Percentiles rank a stretch among this genome's conserved stretches.
phyloP scores from a whole-genome alignment of 2,329 filamentous ascomycete genomes.

The Thelonectria olida region DNA sequence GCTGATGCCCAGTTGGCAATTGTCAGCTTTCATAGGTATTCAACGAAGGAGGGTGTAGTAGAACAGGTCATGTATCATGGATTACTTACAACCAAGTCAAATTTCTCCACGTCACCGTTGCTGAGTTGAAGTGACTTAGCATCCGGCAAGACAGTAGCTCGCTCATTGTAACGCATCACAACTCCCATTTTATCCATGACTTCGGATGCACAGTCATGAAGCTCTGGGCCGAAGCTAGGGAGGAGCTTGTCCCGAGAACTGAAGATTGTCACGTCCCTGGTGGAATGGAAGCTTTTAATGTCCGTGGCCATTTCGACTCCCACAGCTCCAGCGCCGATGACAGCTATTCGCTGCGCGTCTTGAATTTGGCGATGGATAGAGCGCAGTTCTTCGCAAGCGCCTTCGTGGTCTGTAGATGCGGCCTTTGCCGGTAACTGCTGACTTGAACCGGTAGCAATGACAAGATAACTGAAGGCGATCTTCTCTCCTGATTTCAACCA shows the following conservation, averaged over 20 bases:
- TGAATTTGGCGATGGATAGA: conserved; percentile 8
- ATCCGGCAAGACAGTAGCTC: not conserved
- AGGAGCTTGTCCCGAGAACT: conserved; percentile 26
- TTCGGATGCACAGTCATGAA: conserved; percentile 1
- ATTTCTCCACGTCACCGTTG: not conserved
- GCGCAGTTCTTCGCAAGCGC: conserved; percentile 13
- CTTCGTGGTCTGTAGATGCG: not conserved
- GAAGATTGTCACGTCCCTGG: conserved; percentile 13
- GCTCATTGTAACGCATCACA: conserved; percentile 5
- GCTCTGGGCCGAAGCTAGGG: conserved; percentile 18
- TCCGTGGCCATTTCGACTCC: conserved; percentile 24
- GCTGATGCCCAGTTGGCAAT: not conserved
- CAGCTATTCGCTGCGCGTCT: not conserved
- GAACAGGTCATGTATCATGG: fast-evolving
- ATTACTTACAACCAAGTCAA: conserved; percentile 22
- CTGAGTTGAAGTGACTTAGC: not conserved
- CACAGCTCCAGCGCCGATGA: conserved; percentile 26
- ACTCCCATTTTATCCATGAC: not conserved
- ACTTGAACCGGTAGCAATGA: conserved; percentile 25
- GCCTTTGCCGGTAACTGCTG: conserved; percentile 27
- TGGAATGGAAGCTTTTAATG: conserved; percentile 15
- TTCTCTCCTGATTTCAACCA: not conserved
- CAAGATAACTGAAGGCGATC: conserved; percentile 15
- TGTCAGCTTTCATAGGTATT: not conserved
- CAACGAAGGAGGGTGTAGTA: no score